Evolutionary conservation across 139 green algal species (phyloP).

Genomic region (Asterochloris sp.): DNA sequence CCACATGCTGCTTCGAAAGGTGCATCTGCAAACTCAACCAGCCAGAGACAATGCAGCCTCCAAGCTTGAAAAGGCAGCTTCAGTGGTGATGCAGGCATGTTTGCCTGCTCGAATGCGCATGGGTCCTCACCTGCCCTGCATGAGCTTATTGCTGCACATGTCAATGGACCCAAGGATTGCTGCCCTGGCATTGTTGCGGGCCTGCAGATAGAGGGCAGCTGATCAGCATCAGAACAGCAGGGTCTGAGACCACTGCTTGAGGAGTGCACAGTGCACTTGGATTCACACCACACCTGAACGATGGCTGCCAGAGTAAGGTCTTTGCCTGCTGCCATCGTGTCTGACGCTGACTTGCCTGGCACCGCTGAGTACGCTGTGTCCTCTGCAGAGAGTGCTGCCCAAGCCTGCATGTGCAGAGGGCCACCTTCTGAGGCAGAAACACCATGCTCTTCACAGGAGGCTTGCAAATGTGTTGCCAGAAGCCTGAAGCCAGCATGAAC

Average conservation of each 20-base stretch:
- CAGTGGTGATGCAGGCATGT: too few relatives aligned
- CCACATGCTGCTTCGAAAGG: too few relatives aligned
- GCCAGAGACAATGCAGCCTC: too few relatives aligned
- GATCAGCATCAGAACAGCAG: not conserved
- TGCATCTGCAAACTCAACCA: too few relatives aligned
- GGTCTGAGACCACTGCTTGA: not conserved
- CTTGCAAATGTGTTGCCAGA: too few relatives aligned
- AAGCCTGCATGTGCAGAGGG: not conserved
- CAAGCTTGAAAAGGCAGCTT: too few relatives aligned
- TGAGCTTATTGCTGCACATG: conserved; percentile 71
- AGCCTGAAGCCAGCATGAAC: too few relatives aligned
- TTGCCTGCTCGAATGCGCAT: too few relatives aligned
- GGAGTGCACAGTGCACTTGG: not conserved
- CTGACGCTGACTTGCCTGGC: conserved; percentile 16
- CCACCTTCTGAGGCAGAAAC: too few relatives aligned
- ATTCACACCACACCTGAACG: conserved; percentile 12
- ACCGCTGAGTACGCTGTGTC: conserved; percentile 12
- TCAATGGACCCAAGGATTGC: conserved; percentile 76
- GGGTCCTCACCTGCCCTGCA: not conserved
- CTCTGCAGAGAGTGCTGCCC: not conserved
- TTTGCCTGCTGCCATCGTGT: conserved; percentile 22
- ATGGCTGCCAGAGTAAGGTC: conserved; percentile 33
- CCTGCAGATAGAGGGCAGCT: conserved; percentile 44
- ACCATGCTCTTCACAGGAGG: too few relatives aligned
- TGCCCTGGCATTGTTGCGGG: conserved; percentile 83